A percentile compares a stretch with the other conserved stretches of the same genome.
phyloP scores from a whole-genome alignment of 352 stramenopile genomes.

The Stramenopiles sp. region DNA sequence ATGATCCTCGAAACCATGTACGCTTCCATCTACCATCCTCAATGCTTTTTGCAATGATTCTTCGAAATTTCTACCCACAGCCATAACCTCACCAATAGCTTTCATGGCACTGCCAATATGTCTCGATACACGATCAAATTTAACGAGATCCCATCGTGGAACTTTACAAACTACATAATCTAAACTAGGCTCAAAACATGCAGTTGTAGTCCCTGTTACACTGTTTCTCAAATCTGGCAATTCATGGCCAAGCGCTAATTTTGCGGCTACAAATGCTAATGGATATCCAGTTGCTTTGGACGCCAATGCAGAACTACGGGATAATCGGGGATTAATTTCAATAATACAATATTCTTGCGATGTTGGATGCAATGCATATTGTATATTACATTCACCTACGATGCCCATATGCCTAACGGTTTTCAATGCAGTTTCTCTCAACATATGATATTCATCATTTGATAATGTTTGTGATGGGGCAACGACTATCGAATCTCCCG shows the following conservation, averaged over 20 bases:
- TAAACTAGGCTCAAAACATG: slow-evolving; percentile 79
- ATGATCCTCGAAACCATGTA: slow-evolving; percentile 58
- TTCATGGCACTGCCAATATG: slow-evolving; percentile 78
- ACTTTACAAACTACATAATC: slow-evolving; percentile 94
- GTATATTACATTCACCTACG: slow-evolving; percentile 85
- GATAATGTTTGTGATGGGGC: slow-evolving; percentile 72
- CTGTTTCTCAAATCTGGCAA: slow-evolving; percentile 61
- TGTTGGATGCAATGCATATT: slow-evolving; percentile 72
- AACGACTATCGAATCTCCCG: slow-evolving; percentile 76
- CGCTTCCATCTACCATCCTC: slow-evolving; percentile 63
- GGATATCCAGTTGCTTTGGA: slow-evolving; percentile 85
- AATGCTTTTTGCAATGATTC: slow-evolving; percentile 90
- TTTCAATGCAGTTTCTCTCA: slow-evolving; percentile 53
- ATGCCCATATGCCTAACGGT: slow-evolving; percentile 77
- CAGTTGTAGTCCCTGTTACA: slow-evolving; percentile 67
- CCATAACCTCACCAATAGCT: slow-evolving; percentile 87
- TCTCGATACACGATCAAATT: slow-evolving; percentile 75
- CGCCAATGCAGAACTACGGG: slow-evolving; percentile 69
- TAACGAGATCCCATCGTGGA: slow-evolving; percentile 81
- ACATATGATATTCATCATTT: slow-evolving; percentile 81
- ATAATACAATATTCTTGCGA: slow-evolving; percentile 67
- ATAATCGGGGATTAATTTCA: slow-evolving; percentile 76
- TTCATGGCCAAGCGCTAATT: slow-evolving; percentile 73
- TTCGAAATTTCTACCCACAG: slow-evolving; percentile 81
- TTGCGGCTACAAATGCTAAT: slow-evolving; percentile 76